Evolutionary conservation across 202 grass and related monocot genomes (phyloP).

Genomic region (Saccharum hybrid): DNA sequence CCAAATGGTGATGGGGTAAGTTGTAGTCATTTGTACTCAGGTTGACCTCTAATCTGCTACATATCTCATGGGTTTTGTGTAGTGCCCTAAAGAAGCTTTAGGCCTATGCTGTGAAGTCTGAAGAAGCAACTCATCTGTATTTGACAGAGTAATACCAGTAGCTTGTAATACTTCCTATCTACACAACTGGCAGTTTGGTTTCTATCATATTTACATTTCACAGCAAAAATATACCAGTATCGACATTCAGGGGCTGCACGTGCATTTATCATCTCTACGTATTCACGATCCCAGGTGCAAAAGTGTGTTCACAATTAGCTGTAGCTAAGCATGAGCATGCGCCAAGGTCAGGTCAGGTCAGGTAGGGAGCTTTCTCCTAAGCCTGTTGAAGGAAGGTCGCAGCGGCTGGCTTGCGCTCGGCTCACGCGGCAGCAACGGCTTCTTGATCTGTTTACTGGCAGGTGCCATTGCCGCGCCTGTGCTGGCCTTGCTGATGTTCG

Average conservation of each 20-base stretch:
- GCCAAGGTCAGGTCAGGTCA: constrained; percentile 3
- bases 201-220: constrained; percentile 14
- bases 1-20: constrained; percentile 6
- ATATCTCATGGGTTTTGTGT: constrained; percentile 21
- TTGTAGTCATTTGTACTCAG: constrained; percentile 31
- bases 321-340: neutral
- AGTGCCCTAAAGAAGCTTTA: neutral
- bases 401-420: constrained; percentile 63
- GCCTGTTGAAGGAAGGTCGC: constrained; percentile 65
- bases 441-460: constrained; percentile 57
- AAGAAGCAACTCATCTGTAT: neutral
- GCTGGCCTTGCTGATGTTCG: constrained; percentile 29
- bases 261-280: neutral
- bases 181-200: neutral
- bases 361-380: constrained; percentile 52
- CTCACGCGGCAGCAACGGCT: constrained; percentile 56
- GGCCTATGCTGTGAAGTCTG: neutral
- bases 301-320: constrained; percentile 4
- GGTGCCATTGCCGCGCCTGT: constrained; percentile 28
- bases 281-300: neutral
- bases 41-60: constrained; percentile 22
- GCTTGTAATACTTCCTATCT: neutral
- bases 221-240: neutral
- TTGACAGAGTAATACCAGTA: neutral
- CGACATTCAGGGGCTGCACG: neutral